phyloP scores from a whole-genome alignment of 306 rosid genomes.

The Medicago truncatula region MtrunA17r5.0-ANR NC_053043.1:38516501-38517000 shows the following conservation, averaged over 20 bases:
- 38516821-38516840: background rate
- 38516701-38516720: slow-evolving; percentile 94
- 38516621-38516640: background rate
- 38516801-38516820: background rate
- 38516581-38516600: background rate
- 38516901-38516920: slow-evolving; percentile 97
- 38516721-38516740: slow-evolving; percentile 85
- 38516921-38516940: slow-evolving; percentile 90
- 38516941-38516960: slow-evolving; percentile 67
- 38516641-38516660: background rate
- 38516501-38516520: background rate
- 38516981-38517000: background rate
- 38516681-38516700: slow-evolving; percentile 90
- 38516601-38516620: background rate
- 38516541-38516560: background rate
- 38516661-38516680: slow-evolving; percentile 11
- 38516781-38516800: slow-evolving; percentile 54
- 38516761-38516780: slow-evolving; percentile 77
- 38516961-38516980: slow-evolving; percentile 8
- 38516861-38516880: slow-evolving; percentile 51
- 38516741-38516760: slow-evolving; percentile 92
- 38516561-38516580: background rate
- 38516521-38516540: background rate
- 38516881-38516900: slow-evolving; percentile 87
- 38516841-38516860: background rate